Evolutionary conservation across 2,329 filamentous ascomycete genomes (phyloP).

Genomic region (Fusarium chaquense): DNA sequence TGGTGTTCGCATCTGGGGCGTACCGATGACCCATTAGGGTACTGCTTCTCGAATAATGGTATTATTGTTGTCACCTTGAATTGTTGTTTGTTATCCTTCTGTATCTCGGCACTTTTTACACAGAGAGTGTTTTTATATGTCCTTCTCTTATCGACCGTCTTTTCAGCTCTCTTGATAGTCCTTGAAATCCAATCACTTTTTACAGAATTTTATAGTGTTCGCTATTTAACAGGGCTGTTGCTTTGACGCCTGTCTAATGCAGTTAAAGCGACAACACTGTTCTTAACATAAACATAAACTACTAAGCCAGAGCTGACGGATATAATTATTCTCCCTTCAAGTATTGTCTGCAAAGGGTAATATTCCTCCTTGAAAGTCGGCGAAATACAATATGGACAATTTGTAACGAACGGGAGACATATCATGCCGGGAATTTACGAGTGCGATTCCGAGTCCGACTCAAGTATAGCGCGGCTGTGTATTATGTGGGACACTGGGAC

Average conservation of each 20-base stretch:
- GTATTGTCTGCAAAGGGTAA: conserved; percentile 50
- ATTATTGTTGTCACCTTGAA: conserved; percentile 39
- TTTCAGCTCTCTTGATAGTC: conserved; percentile 35
- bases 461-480: neutral
- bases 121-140: too few species aligned
- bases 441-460: neutral
- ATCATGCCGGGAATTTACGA: neutral
- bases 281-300: conserved; percentile 48
- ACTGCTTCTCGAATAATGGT: too few species aligned
- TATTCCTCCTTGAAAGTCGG: conserved; percentile 54
- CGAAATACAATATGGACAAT: conserved; percentile 55
- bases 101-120: conserved; percentile 25
- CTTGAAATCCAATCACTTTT: conserved; percentile 50
- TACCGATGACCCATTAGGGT: conserved; percentile 11
- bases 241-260: conserved; percentile 60
- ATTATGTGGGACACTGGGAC: conserved; percentile 21
- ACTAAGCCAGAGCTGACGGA: conserved; percentile 25
- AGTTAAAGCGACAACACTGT: conserved; percentile 57
- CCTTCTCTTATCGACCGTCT: too few species aligned
- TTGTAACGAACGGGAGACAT: conserved; percentile 52
- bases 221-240: conserved; percentile 57
- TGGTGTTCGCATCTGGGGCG: conserved; percentile 23
- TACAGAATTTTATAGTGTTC: conserved; percentile 57
- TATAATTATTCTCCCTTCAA: conserved; percentile 51
- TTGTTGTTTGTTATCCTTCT: conserved; percentile 51